Evolutionary conservation across 2,329 filamentous ascomycete genomes (phyloP).

Genomic region (Tolypocladium sp.): DNA sequence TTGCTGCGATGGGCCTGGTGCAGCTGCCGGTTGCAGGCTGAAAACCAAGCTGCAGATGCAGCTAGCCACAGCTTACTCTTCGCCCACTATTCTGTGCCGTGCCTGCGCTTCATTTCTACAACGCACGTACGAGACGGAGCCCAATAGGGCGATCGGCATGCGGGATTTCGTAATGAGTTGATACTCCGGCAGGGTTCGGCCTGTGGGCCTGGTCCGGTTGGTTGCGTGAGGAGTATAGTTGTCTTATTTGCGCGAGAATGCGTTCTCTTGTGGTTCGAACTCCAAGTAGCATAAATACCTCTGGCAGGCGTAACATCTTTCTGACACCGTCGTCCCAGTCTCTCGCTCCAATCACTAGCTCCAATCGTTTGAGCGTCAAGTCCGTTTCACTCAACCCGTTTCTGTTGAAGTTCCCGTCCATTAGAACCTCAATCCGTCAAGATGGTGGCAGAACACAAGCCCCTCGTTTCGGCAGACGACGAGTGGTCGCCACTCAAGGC

Average conservation of each 20-base stretch:
- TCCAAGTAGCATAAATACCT: not conserved
- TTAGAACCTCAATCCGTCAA: not conserved
- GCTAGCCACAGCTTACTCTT: not conserved
- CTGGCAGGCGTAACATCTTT: not conserved
- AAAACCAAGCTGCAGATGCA: not conserved
- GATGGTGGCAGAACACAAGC: not conserved
- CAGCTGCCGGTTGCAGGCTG: not conserved
- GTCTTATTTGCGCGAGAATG: not conserved
- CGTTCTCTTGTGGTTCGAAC: not conserved
- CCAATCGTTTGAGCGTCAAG: not conserved
- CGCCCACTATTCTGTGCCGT: not conserved
- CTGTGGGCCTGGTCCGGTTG: not conserved
- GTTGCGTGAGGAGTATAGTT: not conserved
- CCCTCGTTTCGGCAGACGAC: not conserved
- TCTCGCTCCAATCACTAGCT: not conserved
- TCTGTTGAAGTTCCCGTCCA: not conserved
- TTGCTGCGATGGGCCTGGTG: not conserved
- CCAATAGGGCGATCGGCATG: not conserved
- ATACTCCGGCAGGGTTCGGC: not conserved
- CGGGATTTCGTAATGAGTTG: not conserved
- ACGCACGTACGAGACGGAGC: not conserved
- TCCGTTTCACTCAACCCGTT: not conserved
- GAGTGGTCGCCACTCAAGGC: slow-evolving; percentile 3
- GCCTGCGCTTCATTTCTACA: too few species aligned
- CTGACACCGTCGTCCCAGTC: not conserved